phyloP scores from a whole-genome alignment of 2,329 filamentous ascomycete species.

The Colletotrichum magnum region DNA sequence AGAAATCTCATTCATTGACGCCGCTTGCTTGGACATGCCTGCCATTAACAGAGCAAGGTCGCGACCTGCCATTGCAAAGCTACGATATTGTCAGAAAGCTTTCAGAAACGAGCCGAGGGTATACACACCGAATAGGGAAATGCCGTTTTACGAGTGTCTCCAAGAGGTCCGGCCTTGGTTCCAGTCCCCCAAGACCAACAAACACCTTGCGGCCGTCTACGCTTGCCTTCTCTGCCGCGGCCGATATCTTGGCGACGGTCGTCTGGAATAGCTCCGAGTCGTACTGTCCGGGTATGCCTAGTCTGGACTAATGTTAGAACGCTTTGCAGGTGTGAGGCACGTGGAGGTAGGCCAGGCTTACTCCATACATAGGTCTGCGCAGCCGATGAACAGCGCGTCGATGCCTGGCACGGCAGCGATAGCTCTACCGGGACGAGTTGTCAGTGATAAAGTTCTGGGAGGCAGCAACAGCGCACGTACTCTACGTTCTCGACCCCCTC shows the following conservation, averaged over 20 bases:
- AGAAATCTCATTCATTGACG: constrained; percentile 31
- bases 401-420: constrained; percentile 24
- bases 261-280: constrained; percentile 22
- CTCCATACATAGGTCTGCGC: constrained; percentile 35
- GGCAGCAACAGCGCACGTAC: not conserved
- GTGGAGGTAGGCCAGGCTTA: not conserved
- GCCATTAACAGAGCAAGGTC: constrained; percentile 18
- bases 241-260: constrained; percentile 16
- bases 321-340: too few relatives aligned
- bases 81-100: not conserved
- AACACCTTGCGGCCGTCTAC: constrained; percentile 21
- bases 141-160: constrained; percentile 15
- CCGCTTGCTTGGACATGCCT: constrained; percentile 26
- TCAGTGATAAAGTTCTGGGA: not conserved
- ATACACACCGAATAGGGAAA: constrained; percentile 16
- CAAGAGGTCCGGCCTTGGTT: constrained; percentile 28
- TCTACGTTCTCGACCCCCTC: constrained; percentile 26
- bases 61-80: constrained; percentile 29
- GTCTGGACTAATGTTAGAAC: not conserved
- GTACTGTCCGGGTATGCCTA: constrained; percentile 23
- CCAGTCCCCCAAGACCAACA: constrained; percentile 24
- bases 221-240: constrained; percentile 26
- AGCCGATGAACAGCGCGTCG: constrained; percentile 28
- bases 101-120: too few relatives aligned
- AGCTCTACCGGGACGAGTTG: not conserved